phyloP scores from a whole-genome alignment of 257 asterid species.

The Misopates orontium region DNA sequence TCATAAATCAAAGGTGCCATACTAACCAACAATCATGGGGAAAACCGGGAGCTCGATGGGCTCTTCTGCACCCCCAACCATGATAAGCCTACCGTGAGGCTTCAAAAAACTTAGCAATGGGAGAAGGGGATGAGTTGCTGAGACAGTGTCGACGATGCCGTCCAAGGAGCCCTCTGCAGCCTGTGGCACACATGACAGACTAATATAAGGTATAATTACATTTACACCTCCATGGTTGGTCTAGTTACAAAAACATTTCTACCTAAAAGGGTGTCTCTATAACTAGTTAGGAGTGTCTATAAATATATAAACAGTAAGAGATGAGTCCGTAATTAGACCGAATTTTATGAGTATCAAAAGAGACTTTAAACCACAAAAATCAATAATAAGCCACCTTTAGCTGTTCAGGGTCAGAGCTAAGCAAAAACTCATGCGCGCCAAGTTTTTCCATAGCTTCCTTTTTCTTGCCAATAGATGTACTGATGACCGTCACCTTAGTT shows the following conservation, averaged over 20 bases:
- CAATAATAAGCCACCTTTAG: background rate
- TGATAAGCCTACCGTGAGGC: conserved; percentile 11
- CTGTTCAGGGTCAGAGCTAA: background rate
- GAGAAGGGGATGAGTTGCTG: background rate
- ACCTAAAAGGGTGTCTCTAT: no score
- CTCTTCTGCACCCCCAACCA: conserved; percentile 2
- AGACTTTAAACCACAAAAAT: no score
- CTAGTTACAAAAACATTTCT: no score
- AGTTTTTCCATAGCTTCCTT: background rate
- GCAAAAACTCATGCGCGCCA: conserved; percentile 9
- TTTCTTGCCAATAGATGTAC: conserved; percentile 2
- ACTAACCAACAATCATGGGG: background rate
- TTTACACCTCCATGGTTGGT: no score
- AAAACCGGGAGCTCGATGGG: conserved; percentile 10
- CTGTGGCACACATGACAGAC: no score
- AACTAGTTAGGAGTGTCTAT: no score
- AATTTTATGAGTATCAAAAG: no score
- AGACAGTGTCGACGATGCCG: conserved; percentile 11
- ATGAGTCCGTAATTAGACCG: no score
- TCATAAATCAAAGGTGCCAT: no score
- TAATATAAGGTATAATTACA: no score
- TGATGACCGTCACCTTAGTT: background rate
- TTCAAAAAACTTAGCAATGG: conserved; percentile 3
- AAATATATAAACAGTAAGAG: no score
- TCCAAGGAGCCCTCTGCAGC: conserved; percentile 2